Base-by-base conservation (phyloP, 1,284 basidiomycete genomes). In the Flammula alnicola region DNA sequence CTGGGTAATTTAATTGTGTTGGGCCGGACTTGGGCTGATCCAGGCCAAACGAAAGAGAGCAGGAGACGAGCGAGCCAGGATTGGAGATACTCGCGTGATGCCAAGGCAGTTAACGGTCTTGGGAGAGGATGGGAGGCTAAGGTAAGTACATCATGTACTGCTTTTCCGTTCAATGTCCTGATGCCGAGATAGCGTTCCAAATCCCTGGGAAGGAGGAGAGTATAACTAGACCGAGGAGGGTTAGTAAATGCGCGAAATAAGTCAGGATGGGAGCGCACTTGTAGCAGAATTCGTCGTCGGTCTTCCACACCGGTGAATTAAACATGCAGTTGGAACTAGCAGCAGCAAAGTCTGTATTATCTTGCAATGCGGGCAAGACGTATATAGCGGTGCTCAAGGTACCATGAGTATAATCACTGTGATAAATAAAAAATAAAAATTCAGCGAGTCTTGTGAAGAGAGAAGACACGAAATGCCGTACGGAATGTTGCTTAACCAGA, bases 51-150 rank as follows among this genome's bases (percentile, higher is more conserved):
- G n/a, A 64, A 68, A 52, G 63, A 66, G 47, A 76, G 63, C 42
- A 73, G 62, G 31, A 70, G 58, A 44, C 67, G 61, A n/a, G 67
- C 65, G 47, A 77, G 67, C 73, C 74, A 76, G 16, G 63, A 60
- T 12, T 49, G 59, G 33, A 69, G 60, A 47, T 71, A 63, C 33
- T 60, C 60, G 46, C 65, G 64, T 8, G 67, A 65, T 0, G 67
- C 66, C 3, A 74, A 62, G 16, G 61, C 50, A 2, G 56, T 43
- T 12, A 70, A 54, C 0, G 65, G 64, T 3, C 58, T 58, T 0
- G 67, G 66, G 31, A 63, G 54, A 0, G 56, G 10, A 3, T 35
- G 44, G 8, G 35, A 25, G 16, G 32, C 37, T 10, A 49, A 32
- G 23, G 37, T 47, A 5, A 47, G 36, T 16, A 49, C 33, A 5